Conservation (phyloP, 2,329 filamentous ascomycete species). For the Sphaerulina vaccinii region DNA sequence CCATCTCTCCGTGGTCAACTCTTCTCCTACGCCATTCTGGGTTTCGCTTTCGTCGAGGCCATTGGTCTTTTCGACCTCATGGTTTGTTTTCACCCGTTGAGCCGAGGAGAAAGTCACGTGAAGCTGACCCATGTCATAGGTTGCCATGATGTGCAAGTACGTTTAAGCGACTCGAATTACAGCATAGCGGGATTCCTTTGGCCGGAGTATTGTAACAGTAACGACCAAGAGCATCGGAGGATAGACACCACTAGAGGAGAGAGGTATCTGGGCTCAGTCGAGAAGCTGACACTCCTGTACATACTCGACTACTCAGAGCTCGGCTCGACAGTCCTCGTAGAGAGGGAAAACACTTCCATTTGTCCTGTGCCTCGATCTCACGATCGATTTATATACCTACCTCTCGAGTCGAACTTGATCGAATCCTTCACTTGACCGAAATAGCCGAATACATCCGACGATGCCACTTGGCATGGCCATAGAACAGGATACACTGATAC, state of each 20-base stretch:
- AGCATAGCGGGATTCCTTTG: constrained; percentile 20
- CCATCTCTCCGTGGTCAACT: constrained; percentile 91
- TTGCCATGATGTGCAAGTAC: constrained; percentile 85
- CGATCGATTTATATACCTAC: neutral
- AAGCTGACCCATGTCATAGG: neutral
- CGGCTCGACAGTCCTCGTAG: neutral
- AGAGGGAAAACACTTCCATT: constrained; percentile 3
- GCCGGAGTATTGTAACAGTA: constrained; percentile 28
- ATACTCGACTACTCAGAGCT: neutral
- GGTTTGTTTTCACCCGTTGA: constrained; percentile 39
- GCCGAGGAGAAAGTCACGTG: neutral
- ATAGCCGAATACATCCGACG: neutral
- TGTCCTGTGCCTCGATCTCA: neutral
- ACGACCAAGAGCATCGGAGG: constrained; percentile 20
- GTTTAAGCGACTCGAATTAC: constrained; percentile 34
- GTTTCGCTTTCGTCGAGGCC: constrained; percentile 93
- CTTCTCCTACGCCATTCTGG: constrained; percentile 93
- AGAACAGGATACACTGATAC: neutral
- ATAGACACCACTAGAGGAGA: constrained; percentile 22
- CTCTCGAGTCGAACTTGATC: too few relatives aligned
- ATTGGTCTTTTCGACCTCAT: constrained; percentile 86
- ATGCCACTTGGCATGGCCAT: neutral
- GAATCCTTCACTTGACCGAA: too few relatives aligned
- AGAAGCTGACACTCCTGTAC: neutral
- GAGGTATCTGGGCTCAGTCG: neutral